Base-by-base conservation (phyloP, 2,329 filamentous ascomycete species). In the Penicillium sp. region DNA sequence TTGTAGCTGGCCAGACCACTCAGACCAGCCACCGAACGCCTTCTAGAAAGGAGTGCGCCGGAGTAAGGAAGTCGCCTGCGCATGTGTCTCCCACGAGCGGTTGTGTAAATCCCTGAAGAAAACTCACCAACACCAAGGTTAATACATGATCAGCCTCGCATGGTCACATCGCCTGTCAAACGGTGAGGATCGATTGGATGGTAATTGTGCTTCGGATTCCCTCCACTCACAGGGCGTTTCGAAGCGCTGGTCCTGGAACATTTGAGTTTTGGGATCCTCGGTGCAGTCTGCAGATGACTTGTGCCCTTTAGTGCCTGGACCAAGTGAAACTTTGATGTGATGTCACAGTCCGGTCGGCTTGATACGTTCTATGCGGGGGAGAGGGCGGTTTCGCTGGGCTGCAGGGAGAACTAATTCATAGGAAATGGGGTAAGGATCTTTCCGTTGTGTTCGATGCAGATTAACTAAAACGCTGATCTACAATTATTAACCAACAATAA, bases 231-330 rank as follows among this genome's bases (percentile, higher is more conserved):
- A 16, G 24, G 34, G 16, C 47, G 58, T 43, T 47, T 48, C 38
- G 38, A 46, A 52, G 47, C 47, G 47, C 45, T 49, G 44, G 49
- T 58, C 53, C 48, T 50, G 57, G 55, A 56, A 36, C 14, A 18
- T 60, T 62, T 58, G 53, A 50, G 51, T 64, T 58, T 54, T n/a
- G 27, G 44, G 54, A 55, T 53, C 55, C 32, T 29, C 50, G 49
- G 57, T 63, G 60, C 62, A 62, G 60, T 54, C 60, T 58, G 48
- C 38, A 49, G 36, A 50, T 57, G 50, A 52, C 34, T 46, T 46
- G 32, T 49, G 32, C 16, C 27, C 10, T 18, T 10, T 43, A 49
- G 27, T 27, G 29, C 31, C 31, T 47, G 11, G 44, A 52, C 34
- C 29, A 18, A n/a, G 16, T 6, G 27, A 9, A 34, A 44, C 32